A percentile compares a stretch with the other conserved stretches of the same genome.
phyloP scores from a whole-genome alignment of 1,139 yeast species.

The Entelexis sorbosivorans region DNA sequence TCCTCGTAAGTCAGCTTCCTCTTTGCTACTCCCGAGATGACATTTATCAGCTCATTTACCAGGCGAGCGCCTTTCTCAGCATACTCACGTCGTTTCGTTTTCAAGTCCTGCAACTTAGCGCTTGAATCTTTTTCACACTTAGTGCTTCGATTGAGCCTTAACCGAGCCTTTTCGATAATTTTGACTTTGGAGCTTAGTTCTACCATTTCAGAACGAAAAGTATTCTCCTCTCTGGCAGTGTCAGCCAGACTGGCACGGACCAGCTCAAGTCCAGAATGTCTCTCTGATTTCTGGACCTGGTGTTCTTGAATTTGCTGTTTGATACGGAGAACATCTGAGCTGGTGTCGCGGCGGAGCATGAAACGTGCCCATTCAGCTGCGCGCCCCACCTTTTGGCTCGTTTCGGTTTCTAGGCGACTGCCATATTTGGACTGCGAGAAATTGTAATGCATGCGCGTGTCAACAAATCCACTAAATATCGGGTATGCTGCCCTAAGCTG shows the following conservation, averaged over 20 bases:
- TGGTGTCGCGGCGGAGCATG: constrained; percentile 7
- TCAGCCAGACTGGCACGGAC: neutral
- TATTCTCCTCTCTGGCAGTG: neutral
- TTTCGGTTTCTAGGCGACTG: constrained; percentile 8
- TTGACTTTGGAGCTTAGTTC: neutral
- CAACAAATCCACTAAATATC: constrained; percentile 1
- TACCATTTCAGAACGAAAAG: neutral
- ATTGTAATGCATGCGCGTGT: neutral
- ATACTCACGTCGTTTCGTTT: neutral
- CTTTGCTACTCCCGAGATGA: neutral
- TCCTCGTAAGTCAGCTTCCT: neutral
- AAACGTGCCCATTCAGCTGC: constrained; percentile 8
- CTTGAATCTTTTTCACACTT: neutral
- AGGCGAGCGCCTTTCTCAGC: neutral
- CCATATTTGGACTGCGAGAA: constrained; percentile 24
- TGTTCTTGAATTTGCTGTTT: neutral
- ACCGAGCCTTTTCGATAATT: neutral
- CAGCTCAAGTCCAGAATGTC: neutral
- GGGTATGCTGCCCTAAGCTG: neutral
- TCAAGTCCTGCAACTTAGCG: neutral
- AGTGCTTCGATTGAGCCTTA: neutral
- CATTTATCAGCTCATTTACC: neutral
- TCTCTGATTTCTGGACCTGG: neutral
- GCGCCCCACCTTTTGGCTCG: neutral
- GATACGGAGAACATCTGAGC: neutral